Evolutionary conservation across 768 basidiomycete species (phyloP).

Genomic region (Crucibulum laeve): DNA sequence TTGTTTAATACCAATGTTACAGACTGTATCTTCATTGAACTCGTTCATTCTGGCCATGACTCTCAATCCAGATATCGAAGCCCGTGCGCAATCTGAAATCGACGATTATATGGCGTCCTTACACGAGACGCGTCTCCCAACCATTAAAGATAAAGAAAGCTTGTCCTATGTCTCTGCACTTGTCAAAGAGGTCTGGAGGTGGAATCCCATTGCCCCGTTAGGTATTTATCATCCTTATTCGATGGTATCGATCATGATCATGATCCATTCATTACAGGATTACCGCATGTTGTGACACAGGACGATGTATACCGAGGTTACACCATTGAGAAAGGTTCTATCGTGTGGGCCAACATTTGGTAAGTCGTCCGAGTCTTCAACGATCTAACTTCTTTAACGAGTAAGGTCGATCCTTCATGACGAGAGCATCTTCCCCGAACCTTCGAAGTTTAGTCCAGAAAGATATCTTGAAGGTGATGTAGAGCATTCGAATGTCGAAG

Average conservation of each 20-base stretch:
- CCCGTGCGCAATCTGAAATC: not conserved
- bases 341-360: conserved; percentile 17
- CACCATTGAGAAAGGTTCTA: conserved; percentile 28
- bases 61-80: not conserved
- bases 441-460: conserved; percentile 26
- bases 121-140: not conserved
- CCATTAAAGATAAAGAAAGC: not conserved
- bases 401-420: conserved; percentile 21
- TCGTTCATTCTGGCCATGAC: conserved; percentile 33
- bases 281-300: conserved; percentile 10
- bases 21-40: conserved; percentile 25
- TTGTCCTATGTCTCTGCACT: not conserved
- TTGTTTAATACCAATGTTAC: not conserved
- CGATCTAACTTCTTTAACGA: not conserved
- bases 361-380: conserved; percentile 2
- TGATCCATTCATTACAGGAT: conserved; percentile 2
- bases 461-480: conserved; percentile 15
- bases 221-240: conserved; percentile 3
- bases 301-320: conserved; percentile 32
- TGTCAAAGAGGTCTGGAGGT: not conserved
- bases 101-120: not conserved
- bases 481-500: too few relatives aligned
- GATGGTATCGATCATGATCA: not conserved
- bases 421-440: conserved; percentile 23
- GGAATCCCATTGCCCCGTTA: not conserved